Evolutionary conservation across 306 rosid species (phyloP).

Genomic region (Castanea crenata): DNA sequence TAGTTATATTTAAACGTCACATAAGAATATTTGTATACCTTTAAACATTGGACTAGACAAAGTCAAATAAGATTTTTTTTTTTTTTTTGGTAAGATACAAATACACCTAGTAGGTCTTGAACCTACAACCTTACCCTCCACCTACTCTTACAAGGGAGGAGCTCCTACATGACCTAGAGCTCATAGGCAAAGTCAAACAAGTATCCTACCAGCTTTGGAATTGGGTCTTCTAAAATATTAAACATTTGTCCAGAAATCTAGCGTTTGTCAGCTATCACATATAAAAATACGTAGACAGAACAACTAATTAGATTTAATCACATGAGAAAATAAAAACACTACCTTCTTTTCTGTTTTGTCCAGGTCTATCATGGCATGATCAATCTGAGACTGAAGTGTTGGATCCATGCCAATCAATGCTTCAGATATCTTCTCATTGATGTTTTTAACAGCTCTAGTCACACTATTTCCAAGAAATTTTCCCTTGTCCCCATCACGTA

Average conservation of each 20-base stretch:
- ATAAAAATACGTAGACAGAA: neutral
- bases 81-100: too few relatives aligned
- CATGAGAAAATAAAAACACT: neutral
- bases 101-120: too few relatives aligned
- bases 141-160: too few relatives aligned
- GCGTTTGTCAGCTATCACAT: neutral
- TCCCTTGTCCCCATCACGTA: constrained; percentile 91
- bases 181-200: neutral
- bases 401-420: constrained; percentile 96
- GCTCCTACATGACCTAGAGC: too few relatives aligned
- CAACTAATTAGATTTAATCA: constrained; percentile 4
- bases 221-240: neutral
- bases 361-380: constrained; percentile 87
- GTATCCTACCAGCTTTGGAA: neutral
- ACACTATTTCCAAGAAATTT: constrained; percentile 85
- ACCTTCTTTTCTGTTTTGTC: constrained; percentile 99
- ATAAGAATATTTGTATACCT: neutral
- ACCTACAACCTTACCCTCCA: too few relatives aligned
- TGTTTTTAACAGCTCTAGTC: constrained; percentile 72
- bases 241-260: neutral
- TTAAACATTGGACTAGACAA: neutral
- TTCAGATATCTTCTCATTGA: constrained; percentile 84
- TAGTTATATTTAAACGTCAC: neutral
- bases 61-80: neutral
- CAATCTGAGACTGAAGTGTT: constrained; percentile 85